Percentiles rank a stretch among this genome's conserved stretches.
Conservation (phyloP, 192 early-diverging fungal genomes). For the Coemansia sp. region DNA sequence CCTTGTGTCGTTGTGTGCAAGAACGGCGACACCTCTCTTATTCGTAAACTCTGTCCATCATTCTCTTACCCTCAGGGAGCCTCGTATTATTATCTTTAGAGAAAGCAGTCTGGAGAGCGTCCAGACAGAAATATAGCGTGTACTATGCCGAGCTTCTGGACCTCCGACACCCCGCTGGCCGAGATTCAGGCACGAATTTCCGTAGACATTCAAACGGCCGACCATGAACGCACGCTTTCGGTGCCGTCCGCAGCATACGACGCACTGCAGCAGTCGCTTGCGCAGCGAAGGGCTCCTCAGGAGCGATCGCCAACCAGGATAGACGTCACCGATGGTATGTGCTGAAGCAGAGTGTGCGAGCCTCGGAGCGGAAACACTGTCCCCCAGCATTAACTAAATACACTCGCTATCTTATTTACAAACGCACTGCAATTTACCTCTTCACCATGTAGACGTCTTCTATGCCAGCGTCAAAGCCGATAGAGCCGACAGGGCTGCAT, state of each 20-base stretch:
- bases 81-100: not conserved
- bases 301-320: not conserved
- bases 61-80: not conserved
- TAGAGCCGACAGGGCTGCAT: not conserved
- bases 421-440: not conserved
- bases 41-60: not conserved
- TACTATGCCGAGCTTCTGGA: slow-evolving; percentile 46
- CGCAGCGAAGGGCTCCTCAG: slow-evolving; percentile 15
- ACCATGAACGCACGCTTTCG: slow-evolving; percentile 6
- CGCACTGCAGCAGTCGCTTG: slow-evolving; percentile 18
- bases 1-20: no score
- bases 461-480: slow-evolving; percentile 16
- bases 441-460: not conserved
- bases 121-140: not conserved
- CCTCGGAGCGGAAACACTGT: not conserved
- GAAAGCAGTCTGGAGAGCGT: no score
- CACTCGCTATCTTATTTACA: not conserved
- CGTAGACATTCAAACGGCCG: not conserved
- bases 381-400: not conserved
- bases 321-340: not conserved
- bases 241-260: slow-evolving; percentile 20
- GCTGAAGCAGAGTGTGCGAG: not conserved
- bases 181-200: slow-evolving; percentile 35
- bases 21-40: not conserved
- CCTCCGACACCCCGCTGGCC: slow-evolving; percentile 42